Percentiles rank a stretch among this genome's conserved stretches.
Evolutionary conservation across 2,329 filamentous ascomycete species (phyloP).

Genomic region (Mycogone perniciosa): DNA sequence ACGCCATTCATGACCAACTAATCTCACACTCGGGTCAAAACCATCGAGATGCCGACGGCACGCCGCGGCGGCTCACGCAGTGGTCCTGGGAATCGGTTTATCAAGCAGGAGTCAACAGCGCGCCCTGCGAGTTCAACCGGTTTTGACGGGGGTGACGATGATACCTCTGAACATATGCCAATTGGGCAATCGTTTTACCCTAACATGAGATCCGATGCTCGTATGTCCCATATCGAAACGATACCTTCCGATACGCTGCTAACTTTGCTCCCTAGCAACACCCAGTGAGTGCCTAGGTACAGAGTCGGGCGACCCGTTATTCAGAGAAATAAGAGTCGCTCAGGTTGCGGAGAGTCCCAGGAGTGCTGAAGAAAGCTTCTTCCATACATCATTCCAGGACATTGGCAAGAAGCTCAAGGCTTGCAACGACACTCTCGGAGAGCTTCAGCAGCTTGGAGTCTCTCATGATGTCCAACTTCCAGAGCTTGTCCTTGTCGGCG

Average conservation of each 20-base stretch:
- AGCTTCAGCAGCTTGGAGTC: conserved; percentile 66
- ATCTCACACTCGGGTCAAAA: not conserved
- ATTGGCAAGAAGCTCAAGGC: conserved; percentile 59
- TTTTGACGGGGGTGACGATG: conserved; percentile 17
- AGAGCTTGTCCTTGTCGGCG: conserved; percentile 75
- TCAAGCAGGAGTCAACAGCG: conserved; percentile 19
- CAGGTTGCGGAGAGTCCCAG: conserved; percentile 18
- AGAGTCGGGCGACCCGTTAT: conserved; percentile 28
- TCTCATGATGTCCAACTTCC: conserved; percentile 65
- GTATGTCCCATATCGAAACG: conserved; percentile 22
- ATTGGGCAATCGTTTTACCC: conserved; percentile 21
- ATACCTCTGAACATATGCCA: conserved; percentile 11
- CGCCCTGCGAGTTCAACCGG: conserved; percentile 8
- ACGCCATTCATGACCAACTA: not conserved
- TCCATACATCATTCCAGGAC: conserved; percentile 39
- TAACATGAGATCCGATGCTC: conserved; percentile 32
- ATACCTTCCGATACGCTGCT: conserved; percentile 1
- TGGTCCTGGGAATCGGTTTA: conserved; percentile 1
- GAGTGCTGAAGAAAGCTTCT: conserved; percentile 32
- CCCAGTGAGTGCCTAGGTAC: conserved; percentile 28
- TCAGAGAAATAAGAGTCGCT: conserved; percentile 30
- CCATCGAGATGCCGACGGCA: conserved; percentile 16
- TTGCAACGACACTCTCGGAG: conserved; percentile 59
- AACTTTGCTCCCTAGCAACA: conserved; percentile 24
- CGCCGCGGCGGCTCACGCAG: conserved; percentile 17